phyloP scores from a whole-genome alignment of 345 rosid genomes.

The Sisymbrium irio region DNA sequence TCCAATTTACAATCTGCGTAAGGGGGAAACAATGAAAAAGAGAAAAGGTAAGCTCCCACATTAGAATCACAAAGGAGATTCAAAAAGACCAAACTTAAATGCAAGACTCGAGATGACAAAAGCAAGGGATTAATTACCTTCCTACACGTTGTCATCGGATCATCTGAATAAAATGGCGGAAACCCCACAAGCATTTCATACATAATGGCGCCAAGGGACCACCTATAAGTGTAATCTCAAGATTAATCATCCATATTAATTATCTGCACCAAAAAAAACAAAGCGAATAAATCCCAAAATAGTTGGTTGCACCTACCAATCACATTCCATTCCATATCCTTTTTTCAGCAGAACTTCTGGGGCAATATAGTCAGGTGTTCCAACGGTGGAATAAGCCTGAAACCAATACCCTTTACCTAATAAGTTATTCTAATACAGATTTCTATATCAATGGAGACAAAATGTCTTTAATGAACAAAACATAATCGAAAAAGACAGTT shows the following conservation, averaged over 20 bases:
- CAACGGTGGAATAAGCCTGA: conserved; percentile 99
- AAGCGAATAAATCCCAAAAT: conserved; percentile 4
- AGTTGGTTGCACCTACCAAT: conserved; percentile 65
- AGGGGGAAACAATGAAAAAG: neutral
- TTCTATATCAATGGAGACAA: conserved; percentile 10
- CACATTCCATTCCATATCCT: conserved; percentile 99
- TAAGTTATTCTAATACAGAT: conserved; percentile 28
- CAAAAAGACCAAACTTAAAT: neutral
- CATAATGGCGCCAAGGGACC: conserved; percentile 99
- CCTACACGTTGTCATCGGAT: conserved; percentile 97
- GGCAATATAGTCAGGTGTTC: conserved; percentile 97
- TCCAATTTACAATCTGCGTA: conserved; percentile 93
- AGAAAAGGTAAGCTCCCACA: conserved; percentile 1
- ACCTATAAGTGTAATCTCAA: conserved; percentile 52
- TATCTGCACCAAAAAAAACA: conserved; percentile 2
- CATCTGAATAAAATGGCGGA: conserved; percentile 98
- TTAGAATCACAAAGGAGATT: conserved; percentile 1
- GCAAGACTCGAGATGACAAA: neutral
- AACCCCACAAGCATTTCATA: conserved; percentile 99
- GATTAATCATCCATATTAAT: conserved; percentile 18
- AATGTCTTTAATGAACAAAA: too few relatives aligned
- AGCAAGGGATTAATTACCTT: conserved; percentile 51
- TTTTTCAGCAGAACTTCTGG: conserved; percentile 96
- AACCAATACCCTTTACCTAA: conserved; percentile 21
- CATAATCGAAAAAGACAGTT: neutral